Percentiles rank a stretch among this genome's conserved stretches.
phyloP scores from a whole-genome alignment of 768 basidiomycete genomes.

The Mycena indigotica region DNA sequence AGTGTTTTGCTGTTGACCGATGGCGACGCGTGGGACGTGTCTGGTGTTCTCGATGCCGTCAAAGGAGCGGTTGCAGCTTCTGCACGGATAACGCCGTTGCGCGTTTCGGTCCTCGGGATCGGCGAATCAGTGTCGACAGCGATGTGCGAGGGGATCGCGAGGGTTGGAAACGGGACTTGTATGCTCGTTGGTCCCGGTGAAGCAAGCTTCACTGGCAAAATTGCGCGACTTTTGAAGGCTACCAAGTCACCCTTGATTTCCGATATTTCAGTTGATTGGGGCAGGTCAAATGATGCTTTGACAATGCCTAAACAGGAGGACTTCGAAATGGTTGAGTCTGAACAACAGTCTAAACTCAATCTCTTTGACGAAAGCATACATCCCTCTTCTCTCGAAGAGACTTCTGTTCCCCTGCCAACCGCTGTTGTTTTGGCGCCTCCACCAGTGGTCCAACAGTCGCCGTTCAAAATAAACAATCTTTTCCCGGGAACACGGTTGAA shows the following conservation, averaged over 20 bases:
- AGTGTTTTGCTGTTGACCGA: constrained; percentile 50
- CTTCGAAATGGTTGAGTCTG: constrained; percentile 14
- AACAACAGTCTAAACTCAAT: constrained; percentile 8
- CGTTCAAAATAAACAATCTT: constrained; percentile 11
- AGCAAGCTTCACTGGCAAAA: constrained; percentile 40
- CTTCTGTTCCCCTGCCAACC: constrained; percentile 7
- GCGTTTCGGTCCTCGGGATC: constrained; percentile 50
- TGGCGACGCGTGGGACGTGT: constrained; percentile 31
- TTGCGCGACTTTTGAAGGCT: constrained; percentile 41
- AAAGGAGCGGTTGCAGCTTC: constrained; percentile 27
- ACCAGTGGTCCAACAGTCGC: constrained; percentile 15
- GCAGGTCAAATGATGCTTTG: neutral
- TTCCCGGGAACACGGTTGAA: constrained; percentile 16
- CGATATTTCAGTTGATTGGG: constrained; percentile 44
- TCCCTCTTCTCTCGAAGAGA: neutral
- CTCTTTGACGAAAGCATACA: constrained; percentile 17
- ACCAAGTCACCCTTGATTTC: constrained; percentile 39
- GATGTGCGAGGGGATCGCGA: constrained; percentile 44
- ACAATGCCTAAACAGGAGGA: constrained; percentile 15
- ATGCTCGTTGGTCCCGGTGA: constrained; percentile 46
- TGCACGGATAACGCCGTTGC: constrained; percentile 28
- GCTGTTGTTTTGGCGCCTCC: constrained; percentile 7
- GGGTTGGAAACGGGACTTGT: constrained; percentile 42
- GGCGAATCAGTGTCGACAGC: constrained; percentile 42
- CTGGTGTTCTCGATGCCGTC: constrained; percentile 16